Base-by-base conservation (phyloP, 1,284 basidiomycete species). In the Ceratobasidium sp. region DNA sequence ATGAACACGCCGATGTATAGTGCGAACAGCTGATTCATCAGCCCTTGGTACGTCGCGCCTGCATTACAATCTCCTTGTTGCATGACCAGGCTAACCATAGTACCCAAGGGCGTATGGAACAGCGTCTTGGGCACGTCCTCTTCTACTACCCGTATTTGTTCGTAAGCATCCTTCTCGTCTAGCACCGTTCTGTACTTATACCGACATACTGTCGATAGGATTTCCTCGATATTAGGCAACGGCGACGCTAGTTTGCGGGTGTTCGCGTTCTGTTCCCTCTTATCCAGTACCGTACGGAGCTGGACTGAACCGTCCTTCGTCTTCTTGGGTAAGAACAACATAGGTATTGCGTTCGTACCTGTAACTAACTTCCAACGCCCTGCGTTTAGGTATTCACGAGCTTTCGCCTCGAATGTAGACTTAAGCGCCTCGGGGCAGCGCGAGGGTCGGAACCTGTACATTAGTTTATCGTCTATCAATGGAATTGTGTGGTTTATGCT, bases 401-500 rank as follows among this genome's bases (percentile, higher is more conserved):
- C 57, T 13, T 58, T 58, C 2, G n/a, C 38, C 16, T 58, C 57
- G 23, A 58, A 41, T 21, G 16, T 30, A 1, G 7, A 2, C 23
- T 62, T 62, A 1, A 62, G 43, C 1, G 43, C 59, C 28, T 62
- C 59, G n/a, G 59, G 59, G 23, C 59, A 62, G 14, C 44, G 23
- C 41, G 59, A 62, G 4, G 59, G 59, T 6, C 59, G 11, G 14
- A 62, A 62, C 18, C 30, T 23, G 38, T 82, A 83, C 0, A 80
- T 63, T 44, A 79, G 79, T 0, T 64, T 47, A 43, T 80, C 77
- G 49, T 84, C 80, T 5, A 82, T 82, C 8, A 84, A 52, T 0
- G 82, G 82, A 1, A 84, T 84, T 0, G 64, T 66, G 63, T 84
- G 82, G 62, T 84, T 84, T 6, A 84, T 81, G 0, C 73, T 80